Percentiles rank a stretch among this genome's conserved stretches.
Evolutionary conservation across 176 grass and related monocot species (phyloP).

Genomic region (Musa schizocarpa): DNA sequence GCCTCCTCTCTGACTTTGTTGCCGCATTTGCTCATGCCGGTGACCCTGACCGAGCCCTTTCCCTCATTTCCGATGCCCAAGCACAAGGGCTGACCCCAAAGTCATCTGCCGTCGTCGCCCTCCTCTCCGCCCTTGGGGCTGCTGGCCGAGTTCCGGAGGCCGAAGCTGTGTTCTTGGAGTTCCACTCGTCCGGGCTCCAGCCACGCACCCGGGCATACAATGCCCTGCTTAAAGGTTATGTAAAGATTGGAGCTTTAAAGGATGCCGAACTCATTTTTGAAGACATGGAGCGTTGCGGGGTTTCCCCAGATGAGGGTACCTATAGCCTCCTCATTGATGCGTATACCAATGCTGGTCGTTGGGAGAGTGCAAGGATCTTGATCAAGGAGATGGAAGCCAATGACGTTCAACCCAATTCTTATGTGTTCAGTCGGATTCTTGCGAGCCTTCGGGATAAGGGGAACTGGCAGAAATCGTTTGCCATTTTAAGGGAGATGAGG

Average conservation of each 20-base stretch:
- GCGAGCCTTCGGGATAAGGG: slow-evolving; percentile 68
- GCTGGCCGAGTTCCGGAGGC: slow-evolving; percentile 68
- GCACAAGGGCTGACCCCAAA: slow-evolving; percentile 86
- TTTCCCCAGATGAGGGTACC: slow-evolving; percentile 63
- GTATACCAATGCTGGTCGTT: slow-evolving; percentile 64
- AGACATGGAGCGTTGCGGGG: slow-evolving; percentile 73
- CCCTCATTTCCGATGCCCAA: slow-evolving; percentile 69
- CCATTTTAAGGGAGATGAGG: slow-evolving; percentile 75
- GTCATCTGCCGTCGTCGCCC: slow-evolving; percentile 58
- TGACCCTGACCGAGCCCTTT: slow-evolving; percentile 59
- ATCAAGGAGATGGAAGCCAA: slow-evolving; percentile 82
- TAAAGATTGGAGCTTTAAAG: slow-evolving; percentile 66
- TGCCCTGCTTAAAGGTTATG: slow-evolving; percentile 85
- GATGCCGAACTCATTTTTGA: slow-evolving; percentile 68
- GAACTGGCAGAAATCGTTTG: slow-evolving; percentile 89
- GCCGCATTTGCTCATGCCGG: slow-evolving; percentile 57
- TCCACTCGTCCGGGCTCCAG: slow-evolving; percentile 58
- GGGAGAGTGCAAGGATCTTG: slow-evolving; percentile 88
- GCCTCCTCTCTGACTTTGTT: slow-evolving; percentile 80
- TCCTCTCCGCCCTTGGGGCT: slow-evolving; percentile 57
- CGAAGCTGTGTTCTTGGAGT: slow-evolving; percentile 80
- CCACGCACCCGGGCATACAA: slow-evolving; percentile 74
- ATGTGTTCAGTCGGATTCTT: slow-evolving; percentile 80
- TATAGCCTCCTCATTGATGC: slow-evolving; percentile 83
- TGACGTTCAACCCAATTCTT: slow-evolving; percentile 65